Evolutionary conservation across 1,284 basidiomycete species (phyloP), one percentile per base, ranked within the genome.

Genomic region (Ustilago trichophora): DNA sequence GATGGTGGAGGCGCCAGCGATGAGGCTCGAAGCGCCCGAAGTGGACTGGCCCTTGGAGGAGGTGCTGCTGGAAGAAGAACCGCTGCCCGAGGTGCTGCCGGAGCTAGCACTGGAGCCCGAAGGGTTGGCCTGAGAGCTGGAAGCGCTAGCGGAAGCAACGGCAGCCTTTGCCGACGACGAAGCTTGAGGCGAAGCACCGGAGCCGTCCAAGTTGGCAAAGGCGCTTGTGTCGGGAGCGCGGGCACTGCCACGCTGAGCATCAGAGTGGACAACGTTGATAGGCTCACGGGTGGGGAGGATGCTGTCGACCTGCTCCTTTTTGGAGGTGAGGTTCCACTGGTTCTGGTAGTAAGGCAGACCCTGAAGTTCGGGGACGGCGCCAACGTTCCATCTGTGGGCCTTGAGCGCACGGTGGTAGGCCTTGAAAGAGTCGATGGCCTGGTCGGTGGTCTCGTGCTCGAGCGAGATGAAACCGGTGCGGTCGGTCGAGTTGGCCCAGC

Each of bases 391-490:
- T 21, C 66, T 48, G 45, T 76, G 55, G 5, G 13, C 21, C 37
- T 44, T 40, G 40, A 72, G 59, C 6, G 69, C 59, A 12, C 51
- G 31, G 46, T 57, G 52, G 59, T 75, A 70, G 6, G 21, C 26
- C 47, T 64, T 55, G 69, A 75, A 75, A 11, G 74, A 40, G 52
- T 76, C 54, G 54, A 72, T 63, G 50, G 65, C 64, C 49, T 75
- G 73, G 47, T 72, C 65, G 51, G 74, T 76, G 26, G 73, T 70
- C 44, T 76, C 74, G 65, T 76, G 74, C 43, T 76, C 70, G 43
- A 76, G 73, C 52, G 70, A 60, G 62, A 76, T 72, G 65, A 68
- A 71, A 9, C 74, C 74, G 11, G 65, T 70, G 25, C 56, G 55
- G 50, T 67, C 58, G 37, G 38, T 48, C 19, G 31, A 24, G 19